Evolutionary conservation across 805 yeast genomes (phyloP).

Genomic region (Starmerella scarabaei): DNA sequence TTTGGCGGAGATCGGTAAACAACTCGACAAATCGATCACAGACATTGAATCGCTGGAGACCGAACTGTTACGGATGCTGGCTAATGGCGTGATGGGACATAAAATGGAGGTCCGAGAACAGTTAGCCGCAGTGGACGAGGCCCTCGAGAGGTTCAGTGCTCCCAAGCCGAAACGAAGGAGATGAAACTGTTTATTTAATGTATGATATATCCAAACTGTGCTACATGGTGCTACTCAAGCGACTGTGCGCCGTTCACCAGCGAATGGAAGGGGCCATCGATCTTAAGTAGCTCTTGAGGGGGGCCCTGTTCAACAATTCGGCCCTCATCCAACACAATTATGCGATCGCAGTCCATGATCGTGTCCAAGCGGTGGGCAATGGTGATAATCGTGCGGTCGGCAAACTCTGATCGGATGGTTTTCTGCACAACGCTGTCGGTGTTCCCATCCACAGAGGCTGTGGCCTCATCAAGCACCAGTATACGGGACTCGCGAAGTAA

Average conservation of each 20-base stretch:
- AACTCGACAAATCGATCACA: not conserved
- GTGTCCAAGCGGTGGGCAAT: constrained; percentile 71
- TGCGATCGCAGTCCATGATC: constrained; percentile 52
- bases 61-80: constrained; percentile 8
- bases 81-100: constrained; percentile 9
- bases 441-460: constrained; percentile 52
- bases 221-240: no score
- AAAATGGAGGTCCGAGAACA: not conserved
- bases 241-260: constrained; percentile 5
- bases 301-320: constrained; percentile 50
- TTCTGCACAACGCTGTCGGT: constrained; percentile 61
- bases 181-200: not conserved
- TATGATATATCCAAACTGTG: no score
- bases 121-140: not conserved
- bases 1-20: not conserved
- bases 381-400: constrained; percentile 57
- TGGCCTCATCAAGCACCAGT: constrained; percentile 64
- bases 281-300: constrained; percentile 47
- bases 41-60: constrained; percentile 3
- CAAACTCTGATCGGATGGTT: constrained; percentile 51
- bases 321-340: constrained; percentile 37
- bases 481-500: constrained; percentile 52
- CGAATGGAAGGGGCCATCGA: constrained; percentile 28
- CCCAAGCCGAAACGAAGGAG: not conserved
- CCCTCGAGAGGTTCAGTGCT: not conserved